These are phyloP conservation scores for Cyclocybe aegerita DNA, from an alignment of 768 basidiomycete genomes.

Conservation along the genomic window DNA sequence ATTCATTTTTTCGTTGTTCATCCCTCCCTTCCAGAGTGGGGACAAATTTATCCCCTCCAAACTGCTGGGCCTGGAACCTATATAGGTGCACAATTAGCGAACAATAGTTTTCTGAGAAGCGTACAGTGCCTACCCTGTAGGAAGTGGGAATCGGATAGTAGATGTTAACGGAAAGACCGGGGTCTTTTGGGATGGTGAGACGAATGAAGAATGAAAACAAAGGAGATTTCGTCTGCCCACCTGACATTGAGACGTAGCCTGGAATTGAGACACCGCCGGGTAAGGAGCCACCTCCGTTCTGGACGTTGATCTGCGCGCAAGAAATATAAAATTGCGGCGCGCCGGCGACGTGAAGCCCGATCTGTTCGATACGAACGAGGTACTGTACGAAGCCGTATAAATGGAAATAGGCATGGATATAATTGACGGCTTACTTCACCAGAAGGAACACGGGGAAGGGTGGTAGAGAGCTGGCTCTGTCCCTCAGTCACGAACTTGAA, in stretches of 20 bases:
- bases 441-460: slow-evolving; percentile 35
- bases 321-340: slow-evolving; percentile 44
- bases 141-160: slow-evolving; percentile 30
- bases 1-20: no score
- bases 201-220: background rate
- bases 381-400: slow-evolving; percentile 22
- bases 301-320: slow-evolving; percentile 44
- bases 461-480: slow-evolving; percentile 31
- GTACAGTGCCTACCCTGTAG: slow-evolving; percentile 18
- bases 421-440: slow-evolving; percentile 28
- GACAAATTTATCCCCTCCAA: slow-evolving; percentile 2
- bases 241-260: slow-evolving; percentile 36
- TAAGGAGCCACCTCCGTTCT: slow-evolving; percentile 37
- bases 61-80: slow-evolving; percentile 6
- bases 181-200: slow-evolving; percentile 18
- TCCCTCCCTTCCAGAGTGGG: background rate
- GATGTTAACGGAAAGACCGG: slow-evolving; percentile 38
- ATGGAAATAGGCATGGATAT: background rate
- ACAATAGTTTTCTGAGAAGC: no score
- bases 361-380: slow-evolving; percentile 42
- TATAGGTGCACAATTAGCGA: no score
- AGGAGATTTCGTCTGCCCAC: slow-evolving; percentile 10
- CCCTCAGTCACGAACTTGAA: slow-evolving; percentile 26
- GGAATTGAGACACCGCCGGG: slow-evolving; percentile 45
- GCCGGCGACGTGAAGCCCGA: slow-evolving; percentile 41